Evolutionary conservation across 345 rosid genomes (phyloP).

Genomic region (Eucalyptus leucophloia): DNA sequence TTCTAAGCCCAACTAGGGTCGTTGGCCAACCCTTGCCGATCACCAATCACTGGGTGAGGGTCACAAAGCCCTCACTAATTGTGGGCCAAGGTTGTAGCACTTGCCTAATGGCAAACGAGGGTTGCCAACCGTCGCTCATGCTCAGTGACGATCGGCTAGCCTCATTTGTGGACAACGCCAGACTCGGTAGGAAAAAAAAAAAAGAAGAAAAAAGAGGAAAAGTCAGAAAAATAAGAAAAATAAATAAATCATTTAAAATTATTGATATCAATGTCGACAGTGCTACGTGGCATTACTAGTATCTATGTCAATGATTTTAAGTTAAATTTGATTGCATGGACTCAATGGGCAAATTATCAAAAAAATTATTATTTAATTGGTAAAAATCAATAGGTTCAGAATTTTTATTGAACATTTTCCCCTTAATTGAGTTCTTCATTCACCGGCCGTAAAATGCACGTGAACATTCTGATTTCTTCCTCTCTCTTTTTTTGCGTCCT

Average conservation of each 20-base stretch:
- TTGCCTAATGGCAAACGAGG: neutral
- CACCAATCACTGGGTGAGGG: neutral
- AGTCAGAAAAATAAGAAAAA: too few relatives aligned
- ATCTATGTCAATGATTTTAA: too few relatives aligned
- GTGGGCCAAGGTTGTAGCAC: neutral
- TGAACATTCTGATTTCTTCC: neutral
- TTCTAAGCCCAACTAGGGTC: neutral
- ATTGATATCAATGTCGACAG: accelerated
- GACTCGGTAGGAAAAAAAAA: too few relatives aligned
- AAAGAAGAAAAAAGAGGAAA: accelerated
- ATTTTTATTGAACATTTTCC: neutral
- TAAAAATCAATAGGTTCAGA: neutral
- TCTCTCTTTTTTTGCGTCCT: neutral
- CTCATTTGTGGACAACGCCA: neutral
- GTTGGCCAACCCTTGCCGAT: neutral
- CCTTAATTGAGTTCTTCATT: neutral
- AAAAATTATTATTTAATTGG: too few relatives aligned
- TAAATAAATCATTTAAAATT: too few relatives aligned
- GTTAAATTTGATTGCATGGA: too few relatives aligned
- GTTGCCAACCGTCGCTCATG: neutral
- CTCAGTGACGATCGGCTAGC: neutral
- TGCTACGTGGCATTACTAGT: neutral
- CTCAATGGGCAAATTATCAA: neutral
- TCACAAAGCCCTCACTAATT: neutral
- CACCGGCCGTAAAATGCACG: neutral